Conservation (phyloP, 345 rosid species). For the Hypericum perforatum region DNA sequence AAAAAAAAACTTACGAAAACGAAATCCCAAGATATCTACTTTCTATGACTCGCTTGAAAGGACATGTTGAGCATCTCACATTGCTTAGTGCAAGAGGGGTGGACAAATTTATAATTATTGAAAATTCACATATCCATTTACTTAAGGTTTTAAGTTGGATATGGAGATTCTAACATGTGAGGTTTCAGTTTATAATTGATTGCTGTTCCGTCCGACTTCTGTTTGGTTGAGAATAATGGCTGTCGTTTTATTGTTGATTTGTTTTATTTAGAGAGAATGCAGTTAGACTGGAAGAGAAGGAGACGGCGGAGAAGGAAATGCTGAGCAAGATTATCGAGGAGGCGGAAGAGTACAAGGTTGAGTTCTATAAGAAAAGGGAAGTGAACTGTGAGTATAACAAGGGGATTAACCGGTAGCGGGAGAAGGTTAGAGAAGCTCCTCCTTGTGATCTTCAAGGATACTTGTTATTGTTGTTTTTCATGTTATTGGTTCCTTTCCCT, state of each 20-base stretch:
- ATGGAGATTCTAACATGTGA: no score
- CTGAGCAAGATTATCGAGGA: constrained; percentile 51
- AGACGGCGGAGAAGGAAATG: constrained; percentile 58
- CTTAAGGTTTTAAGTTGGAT: no score
- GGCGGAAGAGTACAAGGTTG: constrained; percentile 53
- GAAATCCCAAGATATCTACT: constrained; percentile 26
- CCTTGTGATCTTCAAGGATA: neutral
- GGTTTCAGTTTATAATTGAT: no score
- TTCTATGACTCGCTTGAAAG: constrained; percentile 35
- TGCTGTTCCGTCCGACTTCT: neutral
- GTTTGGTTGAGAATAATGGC: no score
- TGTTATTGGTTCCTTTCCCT: neutral
- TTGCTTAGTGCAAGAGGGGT: no score
- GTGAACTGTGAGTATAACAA: constrained; percentile 49
- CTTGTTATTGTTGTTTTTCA: neutral
- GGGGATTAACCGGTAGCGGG: constrained; percentile 52
- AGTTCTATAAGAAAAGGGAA: constrained; percentile 50
- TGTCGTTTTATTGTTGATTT: neutral
- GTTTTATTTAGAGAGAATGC: constrained; percentile 44
- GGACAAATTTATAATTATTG: no score
- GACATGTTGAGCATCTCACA: no score
- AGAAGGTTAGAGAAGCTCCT: constrained; percentile 43
- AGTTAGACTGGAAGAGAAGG: constrained; percentile 55
- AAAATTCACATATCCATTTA: no score
- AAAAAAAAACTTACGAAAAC: neutral